Base-by-base conservation (phyloP, 306 rosid species). In the Pyrus communis region DNA sequence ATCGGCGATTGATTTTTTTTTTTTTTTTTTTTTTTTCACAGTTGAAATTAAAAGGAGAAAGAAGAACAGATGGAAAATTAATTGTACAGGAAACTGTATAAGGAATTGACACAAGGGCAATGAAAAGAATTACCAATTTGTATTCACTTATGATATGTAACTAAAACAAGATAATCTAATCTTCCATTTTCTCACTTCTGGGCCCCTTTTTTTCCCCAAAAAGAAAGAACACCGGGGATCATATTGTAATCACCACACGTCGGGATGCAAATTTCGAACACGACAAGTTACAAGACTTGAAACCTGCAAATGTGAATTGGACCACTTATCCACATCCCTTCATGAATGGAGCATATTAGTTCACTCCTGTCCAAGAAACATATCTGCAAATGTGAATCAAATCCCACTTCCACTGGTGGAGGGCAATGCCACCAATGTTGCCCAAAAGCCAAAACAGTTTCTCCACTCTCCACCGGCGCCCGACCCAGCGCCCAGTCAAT, bases 81-180 rank as follows among this genome's bases (percentile, higher is more conserved):
- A 78, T 31, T 81, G 86, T 79, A 78, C 81, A 84, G 79, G 46
- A 74, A 74, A 81, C 38, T 31, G 76, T 58, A 38, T 68, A 57
- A 45, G 45, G 76, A 55, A 70, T 55, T 43, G n/a, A 51, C 9
- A 7, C 0, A 55, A 27, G 18, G 23, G n/a, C 18, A 28, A 10
- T 57, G 21, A 57, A 58, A 49, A 45, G 45, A 38, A 40, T 35
- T 62, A 15, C 54, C 58, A 73, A 59, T 23, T 70, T 77, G 76
- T 69, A 46, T 65, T 81, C 58, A 19, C 27, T 28, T 54, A 61
- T 3, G 12, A 66, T 35, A 52, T 60, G 31, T 40, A 17, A 45
- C 61, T 52, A 31, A 25, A 43, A 38, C 40, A 14, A 33, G 25
- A 27, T 19, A 42, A 63, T 55, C 64, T 66, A 12, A 30, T 79